phyloP scores from a whole-genome alignment of 495 filamentous ascomycete species.

The Lepidopterella palustris region DNA sequence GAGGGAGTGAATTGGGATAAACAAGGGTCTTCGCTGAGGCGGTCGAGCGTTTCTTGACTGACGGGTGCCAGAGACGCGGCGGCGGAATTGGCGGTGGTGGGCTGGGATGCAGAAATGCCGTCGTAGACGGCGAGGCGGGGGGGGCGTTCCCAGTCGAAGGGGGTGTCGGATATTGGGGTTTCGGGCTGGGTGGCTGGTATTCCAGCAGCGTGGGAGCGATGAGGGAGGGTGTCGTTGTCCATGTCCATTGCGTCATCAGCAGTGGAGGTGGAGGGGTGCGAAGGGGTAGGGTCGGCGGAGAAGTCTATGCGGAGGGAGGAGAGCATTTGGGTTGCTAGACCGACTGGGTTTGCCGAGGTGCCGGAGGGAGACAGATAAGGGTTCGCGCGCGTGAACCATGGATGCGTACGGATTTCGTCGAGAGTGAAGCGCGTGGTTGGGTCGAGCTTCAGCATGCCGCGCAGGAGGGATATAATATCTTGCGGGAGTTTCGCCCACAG shows the following conservation, averaged over 20 bases:
- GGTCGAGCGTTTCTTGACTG: constrained; percentile 45
- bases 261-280: constrained; percentile 26
- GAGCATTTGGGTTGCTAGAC: constrained; percentile 86
- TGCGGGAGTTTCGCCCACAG: constrained; percentile 76
- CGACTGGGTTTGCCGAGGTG: constrained; percentile 68
- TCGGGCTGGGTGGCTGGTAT: constrained; percentile 77
- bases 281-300: constrained; percentile 45
- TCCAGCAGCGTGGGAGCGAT: constrained; percentile 10
- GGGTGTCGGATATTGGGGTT: constrained; percentile 56
- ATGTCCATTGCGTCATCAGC: constrained; percentile 43
- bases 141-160: constrained; percentile 67
- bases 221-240: constrained; percentile 33
- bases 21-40: constrained; percentile 77
- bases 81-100: constrained; percentile 28
- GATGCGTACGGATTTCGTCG: constrained; percentile 81
- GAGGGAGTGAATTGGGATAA: constrained; percentile 86
- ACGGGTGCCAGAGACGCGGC: constrained; percentile 23
- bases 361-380: constrained; percentile 66
- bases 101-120: constrained; percentile 47
- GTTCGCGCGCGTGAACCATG: constrained; percentile 88
- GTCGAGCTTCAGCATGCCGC: constrained; percentile 89
- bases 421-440: constrained; percentile 72
- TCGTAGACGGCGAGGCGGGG: constrained; percentile 31
- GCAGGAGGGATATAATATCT: constrained; percentile 75
- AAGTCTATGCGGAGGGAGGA: constrained; percentile 91